Base-by-base conservation (phyloP, 257 asterid species). In the Voacanga thouarsii region DNA sequence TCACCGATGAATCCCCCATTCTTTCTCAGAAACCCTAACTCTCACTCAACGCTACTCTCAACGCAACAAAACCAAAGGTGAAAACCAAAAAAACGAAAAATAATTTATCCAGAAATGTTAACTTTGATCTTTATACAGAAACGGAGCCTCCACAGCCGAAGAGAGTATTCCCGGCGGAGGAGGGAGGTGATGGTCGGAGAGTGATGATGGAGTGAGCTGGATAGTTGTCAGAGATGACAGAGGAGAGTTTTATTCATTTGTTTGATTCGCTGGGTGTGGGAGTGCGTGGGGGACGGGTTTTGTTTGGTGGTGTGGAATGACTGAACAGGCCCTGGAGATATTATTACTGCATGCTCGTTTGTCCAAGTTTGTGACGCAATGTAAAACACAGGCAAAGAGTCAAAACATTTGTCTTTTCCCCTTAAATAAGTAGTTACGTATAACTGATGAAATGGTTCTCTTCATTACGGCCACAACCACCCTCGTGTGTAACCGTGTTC, bases 1-100 rank as follows among this genome's bases (percentile, higher is more conserved):
- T 83, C 87, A 88, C 97, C 88, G 81, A 81, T 16, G 82, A 78
- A 66, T 82, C 82, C 56, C 61, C 82, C 85, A 82, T 82, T 50
- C 44, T 44, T 47, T 49, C 47, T n/a, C 72, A 9, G 51, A 61
- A 41, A 55, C 81, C 81, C 81, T 71, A 78, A 43, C 11, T 16
- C 44, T 49, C 51, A 9, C 51, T 3, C 44, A 11, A 60, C 26
- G 5, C 80, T 21, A 63, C 8, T 33, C 16, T 60, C 77, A 19
- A 61, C 74, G 23, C 12, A 76, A 71, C 14, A 1, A 53, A 60
- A 69, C 45, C 41, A 64, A 64, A 61, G 56, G 56, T n/a, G 16
- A 39, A 63, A 44, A 47, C 33, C 26, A 11, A 23, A 28, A 18
- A 12, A 10, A 63, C 12, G 15, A 41, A 39, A 41, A 23, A 2